Conservation (phyloP, 257 asterid species). For the Parsonsia alboflavescens region DNA sequence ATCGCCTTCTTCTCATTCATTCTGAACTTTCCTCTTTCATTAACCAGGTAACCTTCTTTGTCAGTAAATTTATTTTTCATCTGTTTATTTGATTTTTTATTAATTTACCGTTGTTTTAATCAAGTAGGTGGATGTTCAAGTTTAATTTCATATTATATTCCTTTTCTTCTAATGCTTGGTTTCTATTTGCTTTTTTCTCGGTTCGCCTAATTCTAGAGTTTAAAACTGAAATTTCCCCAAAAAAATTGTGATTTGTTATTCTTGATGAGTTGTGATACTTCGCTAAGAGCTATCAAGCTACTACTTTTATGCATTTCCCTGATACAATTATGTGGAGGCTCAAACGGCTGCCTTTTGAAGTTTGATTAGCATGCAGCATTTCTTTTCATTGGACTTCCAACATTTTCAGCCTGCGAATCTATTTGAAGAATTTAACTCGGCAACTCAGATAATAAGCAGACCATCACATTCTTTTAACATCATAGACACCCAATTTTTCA, state of each 20-base stretch:
- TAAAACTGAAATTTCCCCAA: too few species aligned
- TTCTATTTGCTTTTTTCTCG: neutral
- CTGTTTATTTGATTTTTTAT: neutral
- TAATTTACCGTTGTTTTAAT: neutral
- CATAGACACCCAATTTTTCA: neutral
- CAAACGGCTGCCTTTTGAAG: neutral
- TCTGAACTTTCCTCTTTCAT: slow-evolving; percentile 57
- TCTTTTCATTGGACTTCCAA: neutral
- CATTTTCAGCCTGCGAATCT: neutral
- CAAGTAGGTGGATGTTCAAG: neutral
- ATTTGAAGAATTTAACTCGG: neutral
- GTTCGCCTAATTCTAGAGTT: neutral
- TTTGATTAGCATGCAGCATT: neutral
- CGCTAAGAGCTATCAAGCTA: neutral
- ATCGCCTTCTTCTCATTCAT: slow-evolving; percentile 67
- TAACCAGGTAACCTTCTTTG: slow-evolving; percentile 40
- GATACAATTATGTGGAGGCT: neutral
- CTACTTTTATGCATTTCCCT: neutral
- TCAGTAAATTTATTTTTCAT: neutral
- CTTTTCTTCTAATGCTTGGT: neutral
- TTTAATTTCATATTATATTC: neutral
- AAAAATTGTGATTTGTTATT: neutral
- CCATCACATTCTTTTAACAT: neutral
- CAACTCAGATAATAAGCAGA: neutral
- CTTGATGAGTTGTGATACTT: neutral